Percentiles rank a stretch among this genome's conserved stretches.
Evolutionary conservation across 306 rosid species (phyloP).

Genomic region (Gillenia trifoliata): DNA sequence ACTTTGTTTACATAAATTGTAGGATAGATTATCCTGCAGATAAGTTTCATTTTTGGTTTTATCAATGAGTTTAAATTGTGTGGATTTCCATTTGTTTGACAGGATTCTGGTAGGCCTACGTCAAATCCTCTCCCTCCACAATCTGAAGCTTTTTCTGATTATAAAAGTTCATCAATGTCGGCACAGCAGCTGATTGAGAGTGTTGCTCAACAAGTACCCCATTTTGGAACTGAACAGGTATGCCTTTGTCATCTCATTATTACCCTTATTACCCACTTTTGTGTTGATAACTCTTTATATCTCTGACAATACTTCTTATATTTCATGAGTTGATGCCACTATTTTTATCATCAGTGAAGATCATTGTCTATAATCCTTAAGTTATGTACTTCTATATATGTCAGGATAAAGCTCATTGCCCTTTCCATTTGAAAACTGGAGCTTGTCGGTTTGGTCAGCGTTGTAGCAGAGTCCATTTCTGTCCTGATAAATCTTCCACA

Average conservation of each 20-base stretch:
- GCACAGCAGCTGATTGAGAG: slow-evolving; percentile 35
- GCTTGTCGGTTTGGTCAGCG: slow-evolving; percentile 94
- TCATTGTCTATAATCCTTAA: not conserved
- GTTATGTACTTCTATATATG: slow-evolving; percentile 8
- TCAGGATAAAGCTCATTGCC: slow-evolving; percentile 97
- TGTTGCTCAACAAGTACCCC: slow-evolving; percentile 68
- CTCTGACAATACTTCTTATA: not conserved
- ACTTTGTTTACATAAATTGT: not conserved
- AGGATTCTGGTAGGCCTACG: slow-evolving; percentile 58
- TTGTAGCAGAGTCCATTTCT: slow-evolving; percentile 93
- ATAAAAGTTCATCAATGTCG: slow-evolving; percentile 23
- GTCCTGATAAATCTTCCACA: slow-evolving; percentile 73
- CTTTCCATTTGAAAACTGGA: slow-evolving; percentile 92
- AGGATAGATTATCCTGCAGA: not conserved
- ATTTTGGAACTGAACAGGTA: slow-evolving; percentile 93
- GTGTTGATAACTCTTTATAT: not conserved
- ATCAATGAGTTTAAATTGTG: not conserved
- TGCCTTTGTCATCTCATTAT: not conserved
- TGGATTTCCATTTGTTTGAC: slow-evolving; percentile 1
- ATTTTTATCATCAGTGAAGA: not conserved
- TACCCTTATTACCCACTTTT: not conserved
- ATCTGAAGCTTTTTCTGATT: slow-evolving; percentile 42
- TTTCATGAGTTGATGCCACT: not conserved
- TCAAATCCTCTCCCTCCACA: slow-evolving; percentile 92
- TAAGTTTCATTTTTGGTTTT: slow-evolving; percentile 3